Percentiles rank a stretch among this genome's conserved stretches.
These are phyloP conservation scores for Jackrogersella minutella DNA, from an alignment of 495 filamentous ascomycete genomes.

Conservation along the genomic window DNA sequence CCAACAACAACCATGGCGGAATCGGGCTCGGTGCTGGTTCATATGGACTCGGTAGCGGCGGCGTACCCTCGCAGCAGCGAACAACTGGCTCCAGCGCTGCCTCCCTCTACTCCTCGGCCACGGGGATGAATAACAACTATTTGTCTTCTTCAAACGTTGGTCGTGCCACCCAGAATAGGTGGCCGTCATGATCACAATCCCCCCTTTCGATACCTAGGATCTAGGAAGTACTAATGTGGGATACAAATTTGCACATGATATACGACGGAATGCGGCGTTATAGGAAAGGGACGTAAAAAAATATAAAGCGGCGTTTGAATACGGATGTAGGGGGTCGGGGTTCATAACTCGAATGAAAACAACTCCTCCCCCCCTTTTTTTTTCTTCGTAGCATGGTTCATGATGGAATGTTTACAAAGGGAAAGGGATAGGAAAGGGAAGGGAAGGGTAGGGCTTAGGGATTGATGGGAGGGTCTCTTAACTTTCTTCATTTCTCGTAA, in stretches of 20 bases:
- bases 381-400: conserved; percentile 24
- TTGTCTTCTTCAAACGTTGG: conserved; percentile 40
- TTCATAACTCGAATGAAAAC: background rate
- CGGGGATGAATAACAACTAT: conserved; percentile 43
- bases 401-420: conserved; percentile 32
- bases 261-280: conserved; percentile 39
- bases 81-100: conserved; percentile 40
- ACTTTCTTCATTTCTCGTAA: conserved; percentile 28
- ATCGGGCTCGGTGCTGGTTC: conserved; percentile 38
- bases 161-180: conserved; percentile 41
- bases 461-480: background rate
- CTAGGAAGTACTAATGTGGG: background rate
- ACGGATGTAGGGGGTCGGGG: conserved; percentile 6
- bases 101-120: conserved; percentile 38
- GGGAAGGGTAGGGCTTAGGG: background rate
- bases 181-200: conserved; percentile 37
- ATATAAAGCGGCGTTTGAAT: conserved; percentile 39
- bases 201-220: background rate
- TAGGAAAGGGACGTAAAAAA: conserved; percentile 31
- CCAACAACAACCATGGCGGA: conserved; percentile 41
- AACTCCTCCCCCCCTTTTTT: background rate
- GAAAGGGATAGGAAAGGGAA: conserved; percentile 7
- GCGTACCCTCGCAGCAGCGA: conserved; percentile 41
- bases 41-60: conserved; percentile 39
- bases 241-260: conserved; percentile 29